Conservation (phyloP, 2,329 filamentous ascomycete genomes). For the Colletotrichum sansevieriae region DNA sequence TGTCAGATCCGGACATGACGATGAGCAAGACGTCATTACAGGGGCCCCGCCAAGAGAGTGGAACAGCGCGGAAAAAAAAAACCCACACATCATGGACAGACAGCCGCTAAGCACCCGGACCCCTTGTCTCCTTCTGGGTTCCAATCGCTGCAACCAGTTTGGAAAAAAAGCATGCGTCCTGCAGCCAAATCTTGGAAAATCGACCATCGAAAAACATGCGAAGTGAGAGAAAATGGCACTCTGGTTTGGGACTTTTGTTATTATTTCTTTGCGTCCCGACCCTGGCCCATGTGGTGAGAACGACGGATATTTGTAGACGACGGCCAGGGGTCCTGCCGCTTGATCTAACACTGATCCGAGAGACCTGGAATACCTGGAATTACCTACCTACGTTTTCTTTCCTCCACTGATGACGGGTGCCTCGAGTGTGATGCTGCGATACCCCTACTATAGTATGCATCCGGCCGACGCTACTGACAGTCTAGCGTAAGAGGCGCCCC, state of each 20-base stretch:
- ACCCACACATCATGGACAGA: constrained; percentile 6
- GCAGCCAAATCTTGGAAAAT: constrained; percentile 17
- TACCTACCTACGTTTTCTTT: too few species aligned
- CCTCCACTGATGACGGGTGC: too few species aligned
- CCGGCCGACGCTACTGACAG: constrained; percentile 1
- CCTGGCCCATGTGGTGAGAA: not conserved
- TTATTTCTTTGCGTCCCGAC: not conserved
- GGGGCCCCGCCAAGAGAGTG: constrained; percentile 37
- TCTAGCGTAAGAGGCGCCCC: constrained; percentile 2
- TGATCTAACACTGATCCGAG: constrained; percentile 4
- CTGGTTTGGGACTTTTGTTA: not conserved
- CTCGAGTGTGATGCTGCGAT: not conserved
- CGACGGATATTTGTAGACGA: constrained; percentile 22
- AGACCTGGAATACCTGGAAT: not conserved
- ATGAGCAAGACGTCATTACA: constrained; percentile 33
- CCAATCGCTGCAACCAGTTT: constrained; percentile 17
- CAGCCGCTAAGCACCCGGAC: constrained; percentile 9
- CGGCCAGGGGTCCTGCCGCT: not conserved
- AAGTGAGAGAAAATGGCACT: constrained; percentile 23
- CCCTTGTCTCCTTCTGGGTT: not conserved
- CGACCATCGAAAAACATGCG: constrained; percentile 13
- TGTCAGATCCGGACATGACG: constrained; percentile 35
- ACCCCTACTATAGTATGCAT: not conserved
- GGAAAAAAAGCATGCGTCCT: constrained; percentile 5
- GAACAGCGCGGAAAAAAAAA: not conserved